Evolutionary conservation across 768 basidiomycete species (phyloP).

Genomic region (Pleurotus platypus): DNA sequence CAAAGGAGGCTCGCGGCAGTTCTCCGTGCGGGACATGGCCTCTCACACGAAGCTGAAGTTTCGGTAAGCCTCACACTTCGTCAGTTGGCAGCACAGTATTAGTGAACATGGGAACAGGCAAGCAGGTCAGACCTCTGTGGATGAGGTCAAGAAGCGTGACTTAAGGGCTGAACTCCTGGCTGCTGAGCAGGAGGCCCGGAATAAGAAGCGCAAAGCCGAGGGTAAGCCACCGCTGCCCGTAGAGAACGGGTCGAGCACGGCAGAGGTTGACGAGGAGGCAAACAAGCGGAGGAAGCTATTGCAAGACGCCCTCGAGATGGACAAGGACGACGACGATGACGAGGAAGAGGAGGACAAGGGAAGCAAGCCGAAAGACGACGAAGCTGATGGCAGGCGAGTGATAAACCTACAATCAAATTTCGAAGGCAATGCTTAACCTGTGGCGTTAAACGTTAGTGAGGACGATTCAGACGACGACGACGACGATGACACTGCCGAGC

Average conservation of each 20-base stretch:
- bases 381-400: constrained; percentile 45
- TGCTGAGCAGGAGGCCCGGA: constrained; percentile 84
- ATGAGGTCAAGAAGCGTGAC: constrained; percentile 77
- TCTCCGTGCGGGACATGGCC: constrained; percentile 91
- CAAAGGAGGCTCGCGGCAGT: constrained; percentile 88
- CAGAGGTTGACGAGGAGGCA: constrained; percentile 49
- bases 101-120: constrained; percentile 44
- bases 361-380: constrained; percentile 32
- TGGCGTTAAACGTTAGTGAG: constrained; percentile 35
- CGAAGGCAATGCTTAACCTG: no score
- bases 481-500: constrained; percentile 90
- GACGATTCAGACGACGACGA: constrained; percentile 50
- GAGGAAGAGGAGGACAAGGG: constrained; percentile 35
- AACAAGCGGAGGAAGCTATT: constrained; percentile 86
- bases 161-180: constrained; percentile 76
- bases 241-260: constrained; percentile 25
- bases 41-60: constrained; percentile 98
- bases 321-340: constrained; percentile 85
- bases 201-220: constrained; percentile 91
- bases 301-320: constrained; percentile 82
- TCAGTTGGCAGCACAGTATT: constrained; percentile 1
- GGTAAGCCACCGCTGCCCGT: constrained; percentile 55
- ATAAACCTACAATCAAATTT: no score
- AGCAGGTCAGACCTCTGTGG: constrained; percentile 81
- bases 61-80: constrained; percentile 46